Percentiles rank a stretch among this genome's conserved stretches.
These are phyloP conservation scores for Penicillium arizonense DNA, from an alignment of 495 filamentous ascomycete genomes.

Conservation along the genomic window DNA sequence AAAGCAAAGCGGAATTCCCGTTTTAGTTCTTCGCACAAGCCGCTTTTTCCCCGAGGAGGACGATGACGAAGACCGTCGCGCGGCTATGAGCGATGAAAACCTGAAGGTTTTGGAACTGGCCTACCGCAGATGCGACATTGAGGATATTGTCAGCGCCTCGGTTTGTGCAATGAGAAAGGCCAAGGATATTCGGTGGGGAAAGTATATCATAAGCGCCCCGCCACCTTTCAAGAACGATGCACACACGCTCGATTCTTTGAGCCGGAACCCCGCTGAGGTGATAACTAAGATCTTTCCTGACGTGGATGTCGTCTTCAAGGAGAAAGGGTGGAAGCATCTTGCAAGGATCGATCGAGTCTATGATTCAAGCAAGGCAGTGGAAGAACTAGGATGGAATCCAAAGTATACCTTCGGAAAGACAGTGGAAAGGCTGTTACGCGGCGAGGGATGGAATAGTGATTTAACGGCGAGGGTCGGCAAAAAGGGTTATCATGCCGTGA, in stretches of 20 bases:
- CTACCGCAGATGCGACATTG: slow-evolving; percentile 5
- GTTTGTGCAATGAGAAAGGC: slow-evolving; percentile 3
- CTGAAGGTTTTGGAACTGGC: slow-evolving; percentile 3
- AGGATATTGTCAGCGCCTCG: slow-evolving; percentile 5
- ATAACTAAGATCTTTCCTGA: background rate
- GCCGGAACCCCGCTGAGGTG: background rate
- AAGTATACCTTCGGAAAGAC: slow-evolving; percentile 2
- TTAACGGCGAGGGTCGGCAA: slow-evolving; percentile 5
- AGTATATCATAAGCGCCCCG: slow-evolving; percentile 7
- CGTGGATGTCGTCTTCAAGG: background rate
- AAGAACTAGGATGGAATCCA: slow-evolving; percentile 2
- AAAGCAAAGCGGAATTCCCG: background rate
- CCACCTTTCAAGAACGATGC: background rate
- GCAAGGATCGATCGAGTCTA: slow-evolving; percentile 4
- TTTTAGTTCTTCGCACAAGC: slow-evolving; percentile 6
- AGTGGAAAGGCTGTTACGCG: background rate
- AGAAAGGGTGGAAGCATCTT: slow-evolving; percentile 6
- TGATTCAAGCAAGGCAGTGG: slow-evolving; percentile 7
- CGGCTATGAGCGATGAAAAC: slow-evolving; percentile 6
- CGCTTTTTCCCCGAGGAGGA: slow-evolving; percentile 6
- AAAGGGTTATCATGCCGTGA: slow-evolving; percentile 8
- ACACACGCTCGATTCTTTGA: slow-evolving; percentile 1
- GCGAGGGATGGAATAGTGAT: slow-evolving; percentile 4
- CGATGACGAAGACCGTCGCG: slow-evolving; percentile 6
- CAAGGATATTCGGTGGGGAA: slow-evolving; percentile 4